phyloP scores from a whole-genome alignment of 1,284 basidiomycete genomes.

The Quambalaria eucalypti region DNA sequence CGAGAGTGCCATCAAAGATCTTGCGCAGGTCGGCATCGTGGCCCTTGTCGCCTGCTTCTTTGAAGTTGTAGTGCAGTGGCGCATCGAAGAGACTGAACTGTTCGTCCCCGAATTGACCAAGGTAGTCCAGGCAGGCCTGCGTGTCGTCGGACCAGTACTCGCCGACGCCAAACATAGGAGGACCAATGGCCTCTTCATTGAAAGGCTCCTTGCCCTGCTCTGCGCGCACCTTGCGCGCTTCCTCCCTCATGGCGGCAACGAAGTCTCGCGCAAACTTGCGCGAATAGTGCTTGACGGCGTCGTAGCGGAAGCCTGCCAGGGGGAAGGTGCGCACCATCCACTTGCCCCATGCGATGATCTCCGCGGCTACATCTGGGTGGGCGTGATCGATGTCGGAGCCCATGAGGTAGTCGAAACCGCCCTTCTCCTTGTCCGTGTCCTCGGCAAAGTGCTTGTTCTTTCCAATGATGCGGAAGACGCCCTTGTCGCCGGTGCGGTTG shows the following conservation, averaged over 20 bases:
- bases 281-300: constrained; percentile 48
- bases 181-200: constrained; percentile 14
- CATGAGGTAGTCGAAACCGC: constrained; percentile 26
- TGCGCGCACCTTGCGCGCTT: constrained; percentile 19
- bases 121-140: constrained; percentile 32
- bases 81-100: constrained; percentile 57
- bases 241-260: constrained; percentile 52
- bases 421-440: constrained; percentile 49
- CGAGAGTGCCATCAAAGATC: constrained; percentile 56
- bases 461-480: constrained; percentile 53
- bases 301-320: constrained; percentile 34
- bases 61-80: constrained; percentile 56
- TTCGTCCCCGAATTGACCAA: constrained; percentile 49
- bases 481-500: constrained; percentile 58
- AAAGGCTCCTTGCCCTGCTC: constrained; percentile 18
- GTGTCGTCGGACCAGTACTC: constrained; percentile 32
- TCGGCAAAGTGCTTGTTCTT: constrained; percentile 53
- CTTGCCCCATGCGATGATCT: constrained; percentile 55
- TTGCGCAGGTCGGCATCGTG: constrained; percentile 53
- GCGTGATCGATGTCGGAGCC: constrained; percentile 61
- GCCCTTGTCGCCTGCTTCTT: constrained; percentile 52
- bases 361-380: constrained; percentile 61
- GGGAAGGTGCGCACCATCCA: constrained; percentile 49
- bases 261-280: constrained; percentile 47
- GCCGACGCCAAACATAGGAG: constrained; percentile 26